These are phyloP conservation scores for Entoloma clypeatum DNA, from an alignment of 1,284 basidiomycete species.

Conservation along the genomic window DNA sequence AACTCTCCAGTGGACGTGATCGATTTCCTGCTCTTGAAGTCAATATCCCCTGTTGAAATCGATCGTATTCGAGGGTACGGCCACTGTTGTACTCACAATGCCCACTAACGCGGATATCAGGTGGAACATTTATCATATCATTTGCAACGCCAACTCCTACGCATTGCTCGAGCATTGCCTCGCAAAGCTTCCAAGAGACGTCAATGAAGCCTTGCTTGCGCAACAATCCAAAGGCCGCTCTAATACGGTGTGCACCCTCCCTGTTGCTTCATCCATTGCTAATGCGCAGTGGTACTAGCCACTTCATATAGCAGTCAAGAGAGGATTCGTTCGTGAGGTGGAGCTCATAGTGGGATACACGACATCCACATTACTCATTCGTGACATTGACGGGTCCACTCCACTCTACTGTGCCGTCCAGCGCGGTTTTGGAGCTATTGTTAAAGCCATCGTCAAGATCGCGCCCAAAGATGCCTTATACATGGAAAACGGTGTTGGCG, in stretches of 20 bases:
- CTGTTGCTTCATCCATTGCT: background rate
- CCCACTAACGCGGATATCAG: constrained; percentile 27
- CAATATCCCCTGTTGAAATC: constrained; percentile 40
- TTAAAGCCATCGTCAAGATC: constrained; percentile 34
- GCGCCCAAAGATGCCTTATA: constrained; percentile 36
- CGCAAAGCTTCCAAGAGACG: constrained; percentile 45
- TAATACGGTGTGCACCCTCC: constrained; percentile 40
- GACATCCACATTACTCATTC: constrained; percentile 31
- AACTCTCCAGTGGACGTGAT: constrained; percentile 33
- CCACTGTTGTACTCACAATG: background rate
- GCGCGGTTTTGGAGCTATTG: constrained; percentile 30
- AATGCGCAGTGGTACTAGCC: constrained; percentile 35
- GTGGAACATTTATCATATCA: constrained; percentile 53
- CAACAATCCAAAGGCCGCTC: constrained; percentile 41
- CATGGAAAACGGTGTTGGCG: constrained; percentile 52
- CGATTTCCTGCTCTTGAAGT: constrained; percentile 48
- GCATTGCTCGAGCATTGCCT: constrained; percentile 41
- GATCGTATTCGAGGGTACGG: constrained; percentile 42
- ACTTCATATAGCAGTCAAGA: constrained; percentile 44
- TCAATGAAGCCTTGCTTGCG: constrained; percentile 36
- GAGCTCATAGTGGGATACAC: constrained; percentile 35
- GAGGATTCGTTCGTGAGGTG: constrained; percentile 24
- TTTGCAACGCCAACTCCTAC: constrained; percentile 28
- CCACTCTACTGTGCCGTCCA: constrained; percentile 46
- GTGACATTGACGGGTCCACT: constrained; percentile 41